phyloP scores from a whole-genome alignment of 441 rosid genomes.

The Omphalea diandra region DNA sequence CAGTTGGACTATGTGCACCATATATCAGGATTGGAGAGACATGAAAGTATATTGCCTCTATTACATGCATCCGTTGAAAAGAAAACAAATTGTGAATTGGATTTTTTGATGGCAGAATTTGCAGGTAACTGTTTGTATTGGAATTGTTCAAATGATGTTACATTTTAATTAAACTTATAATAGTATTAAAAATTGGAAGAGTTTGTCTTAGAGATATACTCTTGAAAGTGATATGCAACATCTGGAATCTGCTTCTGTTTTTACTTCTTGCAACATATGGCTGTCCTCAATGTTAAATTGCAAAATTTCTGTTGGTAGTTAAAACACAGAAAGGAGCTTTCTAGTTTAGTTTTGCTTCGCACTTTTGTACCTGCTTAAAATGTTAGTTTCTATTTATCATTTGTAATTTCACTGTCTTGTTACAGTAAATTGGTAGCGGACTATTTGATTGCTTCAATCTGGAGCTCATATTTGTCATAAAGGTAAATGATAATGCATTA shows the following conservation, averaged over 20 bases:
- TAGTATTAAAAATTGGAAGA: not conserved
- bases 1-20: conserved; percentile 85
- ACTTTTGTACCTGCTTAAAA: not conserved
- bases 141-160: not conserved
- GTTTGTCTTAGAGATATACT: not conserved
- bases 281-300: not conserved
- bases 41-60: conserved; percentile 82
- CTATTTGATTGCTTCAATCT: conserved; percentile 2
- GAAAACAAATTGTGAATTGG: conserved; percentile 87
- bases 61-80: conserved; percentile 77
- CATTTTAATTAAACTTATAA: not conserved
- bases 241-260: conserved; percentile 1
- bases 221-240: not conserved
- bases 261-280: not conserved
- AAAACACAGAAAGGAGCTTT: not conserved
- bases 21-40: conserved; percentile 77
- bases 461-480: not conserved
- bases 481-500: conserved; percentile 14
- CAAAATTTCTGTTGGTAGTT: not conserved
- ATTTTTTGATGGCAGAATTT: conserved; percentile 87
- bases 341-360: not conserved
- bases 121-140: conserved; percentile 52
- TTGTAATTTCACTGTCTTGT: not conserved
- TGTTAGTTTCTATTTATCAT: not conserved
- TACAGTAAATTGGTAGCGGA: not conserved